Percentiles rank a stretch among this genome's conserved stretches.
phyloP scores from a whole-genome alignment of 2,329 filamentous ascomycete genomes.

The Botrytis cinerea region DNA sequence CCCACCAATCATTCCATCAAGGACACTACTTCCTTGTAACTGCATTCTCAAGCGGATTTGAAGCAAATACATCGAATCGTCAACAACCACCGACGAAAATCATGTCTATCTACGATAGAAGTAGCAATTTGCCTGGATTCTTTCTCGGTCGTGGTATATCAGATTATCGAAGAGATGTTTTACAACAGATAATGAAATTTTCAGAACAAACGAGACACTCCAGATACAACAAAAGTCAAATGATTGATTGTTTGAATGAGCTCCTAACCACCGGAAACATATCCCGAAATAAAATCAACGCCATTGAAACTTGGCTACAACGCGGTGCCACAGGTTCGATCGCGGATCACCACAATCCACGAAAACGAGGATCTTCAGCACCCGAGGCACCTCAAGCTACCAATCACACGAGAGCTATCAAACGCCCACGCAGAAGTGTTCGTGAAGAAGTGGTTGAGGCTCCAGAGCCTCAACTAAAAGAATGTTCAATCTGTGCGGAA shows the following conservation, averaged over 20 bases:
- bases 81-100: background rate
- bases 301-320: background rate
- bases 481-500: too few relatives aligned
- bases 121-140: accelerated
- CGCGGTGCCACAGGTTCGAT: background rate
- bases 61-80: accelerated
- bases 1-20: background rate
- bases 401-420: background rate
- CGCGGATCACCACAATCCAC: background rate
- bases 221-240: background rate
- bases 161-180: background rate
- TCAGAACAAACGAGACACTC: background rate
- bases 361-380: background rate
- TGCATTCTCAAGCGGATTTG: background rate
- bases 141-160: background rate
- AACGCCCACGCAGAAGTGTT: too few relatives aligned
- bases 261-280: background rate
- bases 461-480: too few relatives aligned
- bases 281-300: background rate
- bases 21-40: background rate
- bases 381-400: background rate
- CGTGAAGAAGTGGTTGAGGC: too few relatives aligned
- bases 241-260: background rate
- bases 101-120: background rate
- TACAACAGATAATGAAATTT: background rate